Percentiles rank a stretch among this genome's conserved stretches.
These are phyloP conservation scores for Solanum corneliomulleri DNA, from an alignment of 257 asterid species.

Conservation along the genomic window DNA sequence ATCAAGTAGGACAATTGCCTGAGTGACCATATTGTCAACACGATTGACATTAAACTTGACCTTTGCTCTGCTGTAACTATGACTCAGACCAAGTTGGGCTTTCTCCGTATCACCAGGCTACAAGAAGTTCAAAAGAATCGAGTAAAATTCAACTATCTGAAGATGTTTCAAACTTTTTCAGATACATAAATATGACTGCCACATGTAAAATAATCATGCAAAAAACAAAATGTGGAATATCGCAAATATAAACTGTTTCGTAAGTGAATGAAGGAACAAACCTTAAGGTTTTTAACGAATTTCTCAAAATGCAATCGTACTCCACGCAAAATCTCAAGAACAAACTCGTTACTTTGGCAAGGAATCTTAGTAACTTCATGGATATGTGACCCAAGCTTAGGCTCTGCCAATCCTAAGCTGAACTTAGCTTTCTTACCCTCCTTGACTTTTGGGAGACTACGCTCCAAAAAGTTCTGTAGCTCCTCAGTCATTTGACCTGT, in stretches of 20 bases:
- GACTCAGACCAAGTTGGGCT: slow-evolving; percentile 93
- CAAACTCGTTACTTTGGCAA: slow-evolving; percentile 77
- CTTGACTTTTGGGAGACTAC: slow-evolving; percentile 64
- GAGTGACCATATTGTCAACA: slow-evolving; percentile 95
- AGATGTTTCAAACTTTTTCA: background rate
- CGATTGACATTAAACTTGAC: slow-evolving; percentile 96
- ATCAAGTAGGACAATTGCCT: slow-evolving; percentile 88
- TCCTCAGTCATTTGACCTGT: slow-evolving; percentile 90
- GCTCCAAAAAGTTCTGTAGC: slow-evolving; percentile 70
- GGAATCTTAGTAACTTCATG: slow-evolving; percentile 75
- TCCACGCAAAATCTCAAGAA: slow-evolving; percentile 84
- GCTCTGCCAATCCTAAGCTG: slow-evolving; percentile 76
- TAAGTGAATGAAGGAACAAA: slow-evolving; percentile 2
- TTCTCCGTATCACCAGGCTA: slow-evolving; percentile 90
- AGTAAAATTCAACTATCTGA: background rate
- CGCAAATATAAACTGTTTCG: background rate
- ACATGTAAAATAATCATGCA: background rate
- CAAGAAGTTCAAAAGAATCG: background rate
- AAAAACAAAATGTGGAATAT: background rate
- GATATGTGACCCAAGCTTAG: slow-evolving; percentile 83
- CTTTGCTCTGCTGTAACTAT: slow-evolving; percentile 95
- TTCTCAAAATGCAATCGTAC: slow-evolving; percentile 62
- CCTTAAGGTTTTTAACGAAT: slow-evolving; percentile 73
- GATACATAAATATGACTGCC: background rate
- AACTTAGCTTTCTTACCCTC: slow-evolving; percentile 79